Percentiles rank a stretch among this genome's conserved stretches.
These are phyloP conservation scores for Aspergillus mulundensis DNA, from an alignment of 495 filamentous ascomycete species.

Conservation along the genomic window DNA sequence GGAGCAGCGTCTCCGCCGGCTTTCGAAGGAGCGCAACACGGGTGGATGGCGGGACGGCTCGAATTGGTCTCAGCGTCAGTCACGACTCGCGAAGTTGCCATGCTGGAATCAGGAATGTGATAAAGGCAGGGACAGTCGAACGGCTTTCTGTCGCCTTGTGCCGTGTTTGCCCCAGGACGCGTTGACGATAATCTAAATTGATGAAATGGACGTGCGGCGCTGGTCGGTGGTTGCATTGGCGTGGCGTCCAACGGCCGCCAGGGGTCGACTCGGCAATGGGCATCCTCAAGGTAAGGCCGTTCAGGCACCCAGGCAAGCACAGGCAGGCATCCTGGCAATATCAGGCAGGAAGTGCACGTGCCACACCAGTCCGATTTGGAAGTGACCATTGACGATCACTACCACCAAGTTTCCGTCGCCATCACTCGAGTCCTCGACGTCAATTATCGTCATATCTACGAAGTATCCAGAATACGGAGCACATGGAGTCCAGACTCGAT, in stretches of 20 bases:
- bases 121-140: not conserved
- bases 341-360: not conserved
- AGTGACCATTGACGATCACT: not conserved
- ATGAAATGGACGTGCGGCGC: not conserved
- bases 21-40: not conserved
- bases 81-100: not conserved
- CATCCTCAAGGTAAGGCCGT: not conserved
- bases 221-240: not conserved
- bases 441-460: too few relatives aligned
- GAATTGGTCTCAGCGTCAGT: conserved; percentile 5
- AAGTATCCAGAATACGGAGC: too few relatives aligned
- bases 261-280: conserved; percentile 8
- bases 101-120: not conserved
- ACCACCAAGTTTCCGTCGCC: not conserved
- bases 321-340: not conserved
- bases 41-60: conserved; percentile 6
- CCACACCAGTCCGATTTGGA: not conserved
- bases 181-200: not conserved
- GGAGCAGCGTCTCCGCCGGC: not conserved
- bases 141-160: not conserved
- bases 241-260: not conserved
- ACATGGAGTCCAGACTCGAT: not conserved
- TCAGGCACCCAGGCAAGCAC: conserved; percentile 4
- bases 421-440: not conserved
- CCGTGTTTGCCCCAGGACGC: conserved; percentile 8